phyloP scores from a whole-genome alignment of 1,139 yeast genomes.

The Blastobotrys elegans region DNA sequence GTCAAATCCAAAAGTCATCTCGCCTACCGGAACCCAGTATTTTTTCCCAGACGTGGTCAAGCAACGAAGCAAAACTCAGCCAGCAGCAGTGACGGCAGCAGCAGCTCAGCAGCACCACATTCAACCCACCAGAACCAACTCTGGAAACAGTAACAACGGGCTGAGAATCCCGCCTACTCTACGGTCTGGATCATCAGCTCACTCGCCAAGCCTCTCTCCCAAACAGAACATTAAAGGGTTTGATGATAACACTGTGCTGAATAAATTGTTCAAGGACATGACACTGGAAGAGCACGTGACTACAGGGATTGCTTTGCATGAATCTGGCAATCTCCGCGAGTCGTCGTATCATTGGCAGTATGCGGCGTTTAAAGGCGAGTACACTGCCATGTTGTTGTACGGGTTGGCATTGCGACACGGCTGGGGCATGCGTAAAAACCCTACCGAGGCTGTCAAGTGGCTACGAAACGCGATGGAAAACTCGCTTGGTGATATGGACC shows the following conservation, averaged over 20 bases:
- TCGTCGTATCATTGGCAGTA: constrained; percentile 64
- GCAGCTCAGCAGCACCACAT: neutral
- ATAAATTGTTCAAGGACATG: constrained; percentile 25
- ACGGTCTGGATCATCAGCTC: neutral
- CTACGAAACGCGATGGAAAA: constrained; percentile 46
- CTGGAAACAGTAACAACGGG: neutral
- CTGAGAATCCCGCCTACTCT: constrained; percentile 10
- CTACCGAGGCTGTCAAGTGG: constrained; percentile 56
- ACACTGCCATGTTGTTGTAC: constrained; percentile 66
- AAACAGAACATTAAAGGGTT: neutral
- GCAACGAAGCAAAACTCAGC: neutral
- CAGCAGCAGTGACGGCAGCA: too few relatives aligned
- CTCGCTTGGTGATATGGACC: constrained; percentile 17
- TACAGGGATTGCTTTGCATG: constrained; percentile 51
- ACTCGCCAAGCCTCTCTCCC: neutral
- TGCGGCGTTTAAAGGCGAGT: constrained; percentile 56
- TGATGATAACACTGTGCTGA: constrained; percentile 5
- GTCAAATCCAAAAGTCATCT: neutral
- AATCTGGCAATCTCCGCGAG: constrained; percentile 58
- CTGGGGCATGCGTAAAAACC: constrained; percentile 62
- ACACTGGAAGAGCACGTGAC: constrained; percentile 41
- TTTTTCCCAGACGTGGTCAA: constrained; percentile 11
- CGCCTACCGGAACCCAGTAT: constrained; percentile 6
- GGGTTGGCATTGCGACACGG: constrained; percentile 68
- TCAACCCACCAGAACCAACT: neutral